Conservation (phyloP, 306 rosid genomes). For the Corylus heterophylla region DNA sequence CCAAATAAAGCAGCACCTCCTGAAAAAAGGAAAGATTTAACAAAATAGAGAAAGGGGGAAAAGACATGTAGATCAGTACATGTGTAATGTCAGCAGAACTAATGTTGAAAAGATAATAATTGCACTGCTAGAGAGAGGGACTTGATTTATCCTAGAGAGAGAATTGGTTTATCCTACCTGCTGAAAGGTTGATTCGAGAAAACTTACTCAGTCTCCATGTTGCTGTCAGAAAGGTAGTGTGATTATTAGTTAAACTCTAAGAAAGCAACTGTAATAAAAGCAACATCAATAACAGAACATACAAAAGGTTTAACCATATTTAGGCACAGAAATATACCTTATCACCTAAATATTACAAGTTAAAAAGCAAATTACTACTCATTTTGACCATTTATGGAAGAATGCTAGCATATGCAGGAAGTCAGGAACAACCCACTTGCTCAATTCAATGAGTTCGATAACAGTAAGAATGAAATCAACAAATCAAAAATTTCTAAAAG, state of each 20-base stretch:
- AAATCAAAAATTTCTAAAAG: neutral
- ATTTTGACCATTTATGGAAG: neutral
- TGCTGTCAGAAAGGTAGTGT: constrained; percentile 52
- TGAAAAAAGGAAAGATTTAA: constrained; percentile 40
- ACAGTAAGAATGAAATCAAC: neutral
- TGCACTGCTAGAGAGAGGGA: neutral
- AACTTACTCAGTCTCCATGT: constrained; percentile 44
- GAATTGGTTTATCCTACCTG: constrained; percentile 45
- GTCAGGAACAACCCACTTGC: neutral
- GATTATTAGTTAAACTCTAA: constrained; percentile 24
- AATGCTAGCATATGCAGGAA: neutral
- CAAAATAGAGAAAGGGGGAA: constrained; percentile 14
- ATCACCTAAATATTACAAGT: neutral
- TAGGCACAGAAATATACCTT: neutral
- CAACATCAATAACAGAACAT: neutral
- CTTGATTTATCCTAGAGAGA: neutral
- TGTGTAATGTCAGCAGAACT: constrained; percentile 3
- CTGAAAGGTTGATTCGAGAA: constrained; percentile 38
- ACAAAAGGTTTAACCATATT: neutral
- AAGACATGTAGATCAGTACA: constrained; percentile 3
- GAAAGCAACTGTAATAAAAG: neutral
- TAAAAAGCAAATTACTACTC: constrained; percentile 1
- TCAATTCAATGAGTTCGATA: neutral
- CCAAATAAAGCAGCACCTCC: constrained; percentile 57
- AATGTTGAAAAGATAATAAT: neutral